Percentiles rank a stretch among this genome's conserved stretches.
Evolutionary conservation across 2,329 filamentous ascomycete species (phyloP).

Genomic region (Cladosporium sphaerospermum): DNA sequence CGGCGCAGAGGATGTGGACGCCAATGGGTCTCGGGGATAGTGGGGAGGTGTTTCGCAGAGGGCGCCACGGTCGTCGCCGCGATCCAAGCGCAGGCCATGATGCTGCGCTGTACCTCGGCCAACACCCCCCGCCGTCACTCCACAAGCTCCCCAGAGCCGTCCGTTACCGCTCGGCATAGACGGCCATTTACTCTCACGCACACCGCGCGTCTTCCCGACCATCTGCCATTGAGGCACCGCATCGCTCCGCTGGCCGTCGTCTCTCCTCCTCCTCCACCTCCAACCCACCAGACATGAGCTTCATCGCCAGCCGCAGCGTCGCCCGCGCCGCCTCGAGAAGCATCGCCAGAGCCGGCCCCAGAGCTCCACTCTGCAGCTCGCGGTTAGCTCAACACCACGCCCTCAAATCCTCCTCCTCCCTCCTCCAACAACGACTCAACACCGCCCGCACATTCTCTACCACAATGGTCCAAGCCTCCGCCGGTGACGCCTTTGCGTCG

Average conservation of each 20-base stretch:
- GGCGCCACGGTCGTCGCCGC: too few relatives aligned
- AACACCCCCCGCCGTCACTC: too few relatives aligned
- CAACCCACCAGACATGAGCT: slow-evolving; percentile 22
- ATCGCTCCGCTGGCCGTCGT: too few relatives aligned
- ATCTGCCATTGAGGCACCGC: too few relatives aligned
- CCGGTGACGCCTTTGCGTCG: slow-evolving; percentile 24
- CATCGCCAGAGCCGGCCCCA: slow-evolving; percentile 19
- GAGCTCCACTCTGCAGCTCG: slow-evolving; percentile 24
- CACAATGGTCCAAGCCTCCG: slow-evolving; percentile 25
- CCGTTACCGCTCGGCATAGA: background rate
- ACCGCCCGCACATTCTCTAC: slow-evolving; percentile 25
- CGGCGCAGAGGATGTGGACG: too few relatives aligned
- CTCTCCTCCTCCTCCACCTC: background rate
- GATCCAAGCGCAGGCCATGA: too few relatives aligned
- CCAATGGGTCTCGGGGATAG: too few relatives aligned
- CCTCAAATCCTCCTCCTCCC: slow-evolving; percentile 13
- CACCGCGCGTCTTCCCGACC: background rate
- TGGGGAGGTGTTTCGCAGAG: too few relatives aligned
- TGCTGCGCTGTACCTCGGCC: too few relatives aligned
- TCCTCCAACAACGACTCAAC: slow-evolving; percentile 4
- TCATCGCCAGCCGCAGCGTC: slow-evolving; percentile 35
- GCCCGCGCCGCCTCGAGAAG: slow-evolving; percentile 26
- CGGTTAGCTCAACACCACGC: slow-evolving; percentile 17
- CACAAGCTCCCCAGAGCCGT: background rate
- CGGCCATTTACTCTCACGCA: background rate